Conservation (phyloP, 169 alveolate species). For the Plasmodium berghei region DNA sequence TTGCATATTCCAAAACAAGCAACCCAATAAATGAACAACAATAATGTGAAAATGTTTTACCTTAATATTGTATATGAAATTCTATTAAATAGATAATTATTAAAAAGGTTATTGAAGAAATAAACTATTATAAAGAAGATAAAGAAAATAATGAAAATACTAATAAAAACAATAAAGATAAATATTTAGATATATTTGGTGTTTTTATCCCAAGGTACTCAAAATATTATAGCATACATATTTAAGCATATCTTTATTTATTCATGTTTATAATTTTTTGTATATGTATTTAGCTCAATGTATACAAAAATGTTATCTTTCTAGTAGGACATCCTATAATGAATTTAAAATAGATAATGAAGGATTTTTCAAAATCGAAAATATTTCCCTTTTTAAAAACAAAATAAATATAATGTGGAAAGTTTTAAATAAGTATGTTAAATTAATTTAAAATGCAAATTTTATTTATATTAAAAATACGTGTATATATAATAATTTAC, state of each 20-base stretch:
- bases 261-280: background rate
- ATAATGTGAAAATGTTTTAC: background rate
- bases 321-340: slow-evolving; percentile 8
- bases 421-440: slow-evolving; percentile 44
- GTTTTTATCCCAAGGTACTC: slow-evolving; percentile 35
- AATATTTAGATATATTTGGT: slow-evolving; percentile 44
- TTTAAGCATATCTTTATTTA: background rate
- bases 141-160: slow-evolving; percentile 19
- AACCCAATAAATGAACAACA: background rate
- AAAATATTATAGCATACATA: background rate
- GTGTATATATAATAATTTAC: background rate
- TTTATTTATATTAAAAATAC: background rate
- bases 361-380: slow-evolving; percentile 37
- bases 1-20: background rate
- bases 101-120: slow-evolving; percentile 51
- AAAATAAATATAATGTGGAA: slow-evolving; percentile 58
- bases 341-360: slow-evolving; percentile 49
- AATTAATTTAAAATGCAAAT: background rate
- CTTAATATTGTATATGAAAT: background rate
- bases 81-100: slow-evolving; percentile 13
- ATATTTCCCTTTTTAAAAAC: slow-evolving; percentile 42
- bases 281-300: background rate
- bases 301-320: background rate
- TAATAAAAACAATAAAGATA: slow-evolving; percentile 16
- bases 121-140: slow-evolving; percentile 28